Conservation (phyloP, 2,329 filamentous ascomycete genomes). For the Conoideocrella luteorostrata region DNA sequence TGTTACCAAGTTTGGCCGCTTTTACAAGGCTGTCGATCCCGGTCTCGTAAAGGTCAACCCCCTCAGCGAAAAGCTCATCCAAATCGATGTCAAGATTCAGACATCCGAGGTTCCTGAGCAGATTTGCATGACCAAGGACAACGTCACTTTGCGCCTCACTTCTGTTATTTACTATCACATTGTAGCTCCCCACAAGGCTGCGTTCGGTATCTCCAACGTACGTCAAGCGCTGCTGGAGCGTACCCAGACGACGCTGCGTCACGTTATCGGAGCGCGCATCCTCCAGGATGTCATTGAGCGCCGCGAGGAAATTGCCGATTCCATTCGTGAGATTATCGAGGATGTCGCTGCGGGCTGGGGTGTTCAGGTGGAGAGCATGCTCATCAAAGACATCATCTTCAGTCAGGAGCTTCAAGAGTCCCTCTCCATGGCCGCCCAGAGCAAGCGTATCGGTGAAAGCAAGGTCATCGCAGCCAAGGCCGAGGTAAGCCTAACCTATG, state of each 20-base stretch:
- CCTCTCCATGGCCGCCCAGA: constrained; percentile 95
- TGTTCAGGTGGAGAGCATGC: constrained; percentile 94
- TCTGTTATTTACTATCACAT: constrained; percentile 99
- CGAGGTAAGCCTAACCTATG: constrained; percentile 44
- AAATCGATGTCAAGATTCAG: constrained; percentile 98
- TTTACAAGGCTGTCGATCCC: constrained; percentile 92
- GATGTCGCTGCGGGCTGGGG: constrained; percentile 92
- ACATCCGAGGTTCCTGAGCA: constrained; percentile 95
- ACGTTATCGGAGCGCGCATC: constrained; percentile 91
- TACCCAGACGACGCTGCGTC: constrained; percentile 93
- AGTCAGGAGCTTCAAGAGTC: constrained; percentile 91
- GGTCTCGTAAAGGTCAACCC: constrained; percentile 97
- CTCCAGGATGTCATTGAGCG: constrained; percentile 98
- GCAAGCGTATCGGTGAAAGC: constrained; percentile 95
- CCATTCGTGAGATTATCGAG: constrained; percentile 94
- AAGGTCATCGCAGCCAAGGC: constrained; percentile 97
- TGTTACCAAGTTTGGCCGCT: constrained; percentile 90
- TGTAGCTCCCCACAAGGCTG: constrained; percentile 88
- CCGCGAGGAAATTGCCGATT: constrained; percentile 91
- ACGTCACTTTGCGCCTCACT: constrained; percentile 87
- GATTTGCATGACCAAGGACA: constrained; percentile 99
- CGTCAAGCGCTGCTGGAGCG: constrained; percentile 95
- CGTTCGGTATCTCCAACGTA: constrained; percentile 92
- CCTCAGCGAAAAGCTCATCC: constrained; percentile 79
- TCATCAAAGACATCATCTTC: constrained; percentile 99